Percentiles rank a stretch among this genome's conserved stretches.
phyloP scores from a whole-genome alignment of 305 asterid species.

The Fraxinus sp. region DNA sequence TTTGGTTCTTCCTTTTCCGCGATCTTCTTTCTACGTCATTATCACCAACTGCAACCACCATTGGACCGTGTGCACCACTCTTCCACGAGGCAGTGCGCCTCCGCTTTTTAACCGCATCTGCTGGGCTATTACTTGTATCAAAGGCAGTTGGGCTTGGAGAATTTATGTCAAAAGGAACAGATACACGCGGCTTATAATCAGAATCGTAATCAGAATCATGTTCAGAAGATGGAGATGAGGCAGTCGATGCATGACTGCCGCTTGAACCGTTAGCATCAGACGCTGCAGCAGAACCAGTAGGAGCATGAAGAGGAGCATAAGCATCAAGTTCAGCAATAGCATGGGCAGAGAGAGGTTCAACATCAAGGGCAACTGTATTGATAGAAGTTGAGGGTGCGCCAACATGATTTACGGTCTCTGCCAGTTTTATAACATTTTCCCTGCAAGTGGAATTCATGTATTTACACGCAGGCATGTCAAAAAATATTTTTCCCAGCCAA shows the following conservation, averaged over 20 bases:
- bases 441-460: conserved; percentile 44
- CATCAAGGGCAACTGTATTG: conserved; percentile 30
- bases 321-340: conserved; percentile 29
- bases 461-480: conserved; percentile 22
- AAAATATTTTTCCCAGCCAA: conserved; percentile 24
- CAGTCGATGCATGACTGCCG: conserved; percentile 45
- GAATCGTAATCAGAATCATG: conserved; percentile 51
- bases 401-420: conserved; percentile 59
- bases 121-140: conserved; percentile 64
- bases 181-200: conserved; percentile 55
- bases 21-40: conserved; percentile 36
- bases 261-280: conserved; percentile 52
- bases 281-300: conserved; percentile 31
- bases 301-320: conserved; percentile 29
- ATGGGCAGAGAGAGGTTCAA: conserved; percentile 23
- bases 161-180: conserved; percentile 33
- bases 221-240: conserved; percentile 52
- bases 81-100: conserved; percentile 81
- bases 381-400: conserved; percentile 35
- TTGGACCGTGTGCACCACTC: conserved; percentile 59
- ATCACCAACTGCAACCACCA: conserved; percentile 51
- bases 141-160: conserved; percentile 37
- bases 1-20: conserved; percentile 40
- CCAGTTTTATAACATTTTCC: conserved; percentile 51
- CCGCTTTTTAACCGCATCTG: conserved; percentile 89